Conservation (phyloP, 176 grass and related monocot genomes). For the Puccinellia tenuiflora region DNA sequence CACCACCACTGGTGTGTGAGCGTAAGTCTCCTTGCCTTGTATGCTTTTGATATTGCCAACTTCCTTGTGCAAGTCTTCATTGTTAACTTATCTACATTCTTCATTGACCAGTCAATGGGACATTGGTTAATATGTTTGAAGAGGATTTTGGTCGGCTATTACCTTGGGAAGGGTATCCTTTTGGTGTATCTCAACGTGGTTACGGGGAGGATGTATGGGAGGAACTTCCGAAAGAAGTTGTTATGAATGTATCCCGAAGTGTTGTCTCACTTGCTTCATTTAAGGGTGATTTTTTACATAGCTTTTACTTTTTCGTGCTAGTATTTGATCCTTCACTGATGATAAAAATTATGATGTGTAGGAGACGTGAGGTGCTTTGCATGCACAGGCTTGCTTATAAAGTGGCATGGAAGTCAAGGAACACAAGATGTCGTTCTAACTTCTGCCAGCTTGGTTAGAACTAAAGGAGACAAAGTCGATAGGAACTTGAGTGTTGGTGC, state of each 20-base stretch:
- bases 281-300: not conserved
- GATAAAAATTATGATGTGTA: not conserved
- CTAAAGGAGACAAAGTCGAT: not conserved
- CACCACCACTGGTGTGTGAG: not conserved
- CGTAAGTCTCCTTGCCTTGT: not conserved
- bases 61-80: not conserved
- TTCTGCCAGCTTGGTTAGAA: slow-evolving; percentile 9
- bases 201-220: not conserved
- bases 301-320: not conserved
- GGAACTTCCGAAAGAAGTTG: not conserved
- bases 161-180: slow-evolving; percentile 8
- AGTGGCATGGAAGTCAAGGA: not conserved
- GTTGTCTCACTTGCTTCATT: slow-evolving; percentile 32
- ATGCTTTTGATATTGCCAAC: not conserved
- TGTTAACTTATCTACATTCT: not conserved
- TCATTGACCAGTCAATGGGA: slow-evolving; percentile 15
- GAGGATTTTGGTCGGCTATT: not conserved
- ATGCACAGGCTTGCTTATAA: not conserved
- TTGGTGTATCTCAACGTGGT: not conserved
- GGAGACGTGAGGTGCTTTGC: not conserved
- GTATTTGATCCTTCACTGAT: not conserved
- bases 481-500: not conserved
- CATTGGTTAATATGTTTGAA: not conserved
- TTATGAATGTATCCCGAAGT: not conserved
- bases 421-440: not conserved